A percentile compares a stretch with the other conserved stretches of the same genome.
Evolutionary conservation across 192 early-diverging fungal genomes (phyloP).

Genomic region (Kickxella alabastrina): DNA sequence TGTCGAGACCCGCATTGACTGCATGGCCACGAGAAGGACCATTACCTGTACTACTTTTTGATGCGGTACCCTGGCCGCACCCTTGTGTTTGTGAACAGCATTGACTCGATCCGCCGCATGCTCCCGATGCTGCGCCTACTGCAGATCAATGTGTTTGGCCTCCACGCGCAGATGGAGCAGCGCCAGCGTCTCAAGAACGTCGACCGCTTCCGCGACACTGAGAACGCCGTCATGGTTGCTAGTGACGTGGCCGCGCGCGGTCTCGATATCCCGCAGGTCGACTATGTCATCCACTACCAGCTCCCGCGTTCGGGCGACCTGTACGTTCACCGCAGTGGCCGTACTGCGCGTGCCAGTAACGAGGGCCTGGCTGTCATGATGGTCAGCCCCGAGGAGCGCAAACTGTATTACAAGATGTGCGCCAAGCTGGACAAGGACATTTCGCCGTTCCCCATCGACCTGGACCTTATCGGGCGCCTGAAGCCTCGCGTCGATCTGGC

Average conservation of each 20-base stretch:
- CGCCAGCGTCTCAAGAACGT: slow-evolving; percentile 89
- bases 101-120: slow-evolving; percentile 86
- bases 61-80: slow-evolving; percentile 83
- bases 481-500: slow-evolving; percentile 79
- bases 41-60: slow-evolving; percentile 84
- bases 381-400: slow-evolving; percentile 78
- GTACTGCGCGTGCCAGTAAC: slow-evolving; percentile 83
- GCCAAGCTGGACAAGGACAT: slow-evolving; percentile 72
- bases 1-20: slow-evolving; percentile 82
- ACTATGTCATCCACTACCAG: slow-evolving; percentile 96
- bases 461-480: slow-evolving; percentile 62
- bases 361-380: slow-evolving; percentile 84
- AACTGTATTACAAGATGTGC: slow-evolving; percentile 79
- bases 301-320: slow-evolving; percentile 85
- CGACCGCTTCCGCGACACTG: slow-evolving; percentile 75
- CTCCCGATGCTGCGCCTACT: slow-evolving; percentile 78
- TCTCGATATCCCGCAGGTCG: slow-evolving; percentile 87
- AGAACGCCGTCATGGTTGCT: slow-evolving; percentile 80
- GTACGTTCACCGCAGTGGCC: slow-evolving; percentile 94
- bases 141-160: slow-evolving; percentile 65
- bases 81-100: slow-evolving; percentile 94
- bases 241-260: slow-evolving; percentile 96
- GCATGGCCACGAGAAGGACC: slow-evolving; percentile 76
- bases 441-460: slow-evolving; percentile 79
- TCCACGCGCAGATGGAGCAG: slow-evolving; percentile 98